phyloP scores from a whole-genome alignment of 2,329 filamentous ascomycete species.

The Colletotrichum siamense region DNA sequence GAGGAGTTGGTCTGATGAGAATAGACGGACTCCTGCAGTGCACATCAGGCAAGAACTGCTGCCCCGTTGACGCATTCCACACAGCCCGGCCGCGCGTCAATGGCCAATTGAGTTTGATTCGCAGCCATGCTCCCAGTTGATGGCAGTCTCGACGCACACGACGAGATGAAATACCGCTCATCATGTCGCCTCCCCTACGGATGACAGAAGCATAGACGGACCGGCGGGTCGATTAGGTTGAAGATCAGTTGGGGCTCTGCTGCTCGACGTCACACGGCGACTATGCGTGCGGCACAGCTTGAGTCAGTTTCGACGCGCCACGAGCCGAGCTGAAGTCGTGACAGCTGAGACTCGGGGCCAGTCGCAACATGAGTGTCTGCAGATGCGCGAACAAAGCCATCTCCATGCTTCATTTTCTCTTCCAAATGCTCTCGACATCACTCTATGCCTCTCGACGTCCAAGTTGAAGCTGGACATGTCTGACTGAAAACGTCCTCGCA shows the following conservation, averaged over 20 bases:
- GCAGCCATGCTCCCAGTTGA: constrained; percentile 11
- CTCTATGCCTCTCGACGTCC: background rate
- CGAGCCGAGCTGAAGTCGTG: background rate
- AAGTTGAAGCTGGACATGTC: background rate
- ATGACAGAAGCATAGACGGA: constrained; percentile 11
- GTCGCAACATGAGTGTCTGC: background rate
- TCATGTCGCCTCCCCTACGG: background rate
- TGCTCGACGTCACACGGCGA: background rate
- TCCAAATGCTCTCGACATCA: background rate
- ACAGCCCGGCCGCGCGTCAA: background rate
- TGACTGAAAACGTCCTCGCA: background rate
- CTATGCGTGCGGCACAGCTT: background rate
- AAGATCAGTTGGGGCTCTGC: background rate
- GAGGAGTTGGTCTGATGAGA: background rate
- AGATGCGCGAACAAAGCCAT: background rate
- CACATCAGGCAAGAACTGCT: background rate
- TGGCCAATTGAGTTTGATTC: constrained; percentile 10
- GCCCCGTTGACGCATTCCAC: background rate
- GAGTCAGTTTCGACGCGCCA: background rate
- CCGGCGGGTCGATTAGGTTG: background rate
- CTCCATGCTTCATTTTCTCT: background rate
- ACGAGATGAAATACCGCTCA: background rate
- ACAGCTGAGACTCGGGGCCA: background rate
- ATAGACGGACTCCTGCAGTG: background rate
- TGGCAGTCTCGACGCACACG: background rate